A percentile compares a stretch with the other conserved stretches of the same genome.
These are phyloP conservation scores for Kwoniella shandongensis DNA, from an alignment of 768 basidiomycete genomes.

Conservation along the genomic window DNA sequence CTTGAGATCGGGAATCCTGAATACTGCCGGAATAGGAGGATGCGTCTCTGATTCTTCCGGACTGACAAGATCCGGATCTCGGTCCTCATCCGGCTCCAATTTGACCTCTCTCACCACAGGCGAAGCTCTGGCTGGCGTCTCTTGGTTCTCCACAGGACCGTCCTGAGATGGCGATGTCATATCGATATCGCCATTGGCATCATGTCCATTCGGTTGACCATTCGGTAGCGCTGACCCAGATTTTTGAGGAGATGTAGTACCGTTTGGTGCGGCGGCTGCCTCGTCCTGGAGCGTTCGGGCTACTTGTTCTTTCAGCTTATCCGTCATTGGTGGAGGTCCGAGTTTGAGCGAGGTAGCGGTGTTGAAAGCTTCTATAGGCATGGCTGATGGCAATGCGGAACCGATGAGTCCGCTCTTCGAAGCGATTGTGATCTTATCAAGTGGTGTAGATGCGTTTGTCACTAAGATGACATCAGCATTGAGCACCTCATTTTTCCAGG, in stretches of 20 bases:
- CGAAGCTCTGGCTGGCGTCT: neutral
- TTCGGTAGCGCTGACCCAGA: slow-evolving; percentile 6
- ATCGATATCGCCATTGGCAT: slow-evolving; percentile 58
- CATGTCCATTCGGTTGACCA: slow-evolving; percentile 51
- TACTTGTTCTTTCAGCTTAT: slow-evolving; percentile 77
- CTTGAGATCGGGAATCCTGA: slow-evolving; percentile 82
- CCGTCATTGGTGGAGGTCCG: slow-evolving; percentile 73
- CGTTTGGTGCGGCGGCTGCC: slow-evolving; percentile 16
- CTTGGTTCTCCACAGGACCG: neutral
- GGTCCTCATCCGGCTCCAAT: slow-evolving; percentile 31
- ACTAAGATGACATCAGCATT: slow-evolving; percentile 25
- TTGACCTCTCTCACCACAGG: slow-evolving; percentile 23
- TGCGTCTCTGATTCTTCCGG: slow-evolving; percentile 49
- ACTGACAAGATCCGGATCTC: slow-evolving; percentile 25
- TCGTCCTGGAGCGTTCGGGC: slow-evolving; percentile 78
- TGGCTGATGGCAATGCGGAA: slow-evolving; percentile 66
- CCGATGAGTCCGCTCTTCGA: slow-evolving; percentile 64
- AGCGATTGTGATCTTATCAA: slow-evolving; percentile 40
- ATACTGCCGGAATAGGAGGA: slow-evolving; percentile 72
- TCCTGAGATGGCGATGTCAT: slow-evolving; percentile 17
- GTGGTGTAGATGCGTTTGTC: slow-evolving; percentile 26
- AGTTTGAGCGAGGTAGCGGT: slow-evolving; percentile 75
- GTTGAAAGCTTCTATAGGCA: slow-evolving; percentile 66
- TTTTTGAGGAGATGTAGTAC: slow-evolving; percentile 2
- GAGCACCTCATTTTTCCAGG: slow-evolving; percentile 5